These are phyloP conservation scores for Pseudocercospora macadamiae DNA, from an alignment of 2,329 filamentous ascomycete species.

Conservation along the genomic window DNA sequence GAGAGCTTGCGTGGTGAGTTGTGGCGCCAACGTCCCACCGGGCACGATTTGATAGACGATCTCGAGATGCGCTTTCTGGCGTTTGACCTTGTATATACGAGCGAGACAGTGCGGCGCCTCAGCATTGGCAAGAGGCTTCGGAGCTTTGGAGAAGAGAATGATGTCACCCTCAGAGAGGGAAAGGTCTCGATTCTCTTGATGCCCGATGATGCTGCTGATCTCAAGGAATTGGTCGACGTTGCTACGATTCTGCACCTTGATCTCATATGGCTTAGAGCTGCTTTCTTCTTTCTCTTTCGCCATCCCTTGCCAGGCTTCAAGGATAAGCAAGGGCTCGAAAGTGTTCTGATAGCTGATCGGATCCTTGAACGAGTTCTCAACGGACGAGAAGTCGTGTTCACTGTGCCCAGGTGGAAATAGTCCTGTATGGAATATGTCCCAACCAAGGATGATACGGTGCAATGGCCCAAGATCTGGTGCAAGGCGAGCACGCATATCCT, in stretches of 20 bases:
- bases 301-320: slow-evolving; percentile 95
- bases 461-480: slow-evolving; percentile 84
- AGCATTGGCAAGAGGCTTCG: slow-evolving; percentile 68
- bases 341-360: slow-evolving; percentile 81
- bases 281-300: slow-evolving; percentile 87
- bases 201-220: slow-evolving; percentile 79
- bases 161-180: slow-evolving; percentile 83
- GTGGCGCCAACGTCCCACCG: slow-evolving; percentile 30
- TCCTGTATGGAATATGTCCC: slow-evolving; percentile 91
- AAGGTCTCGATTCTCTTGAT: slow-evolving; percentile 70
- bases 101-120: slow-evolving; percentile 80
- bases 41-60: slow-evolving; percentile 83
- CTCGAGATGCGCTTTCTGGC: slow-evolving; percentile 80
- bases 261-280: slow-evolving; percentile 76
- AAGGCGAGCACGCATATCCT: slow-evolving; percentile 91
- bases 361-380: slow-evolving; percentile 76
- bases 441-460: slow-evolving; percentile 83
- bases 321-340: slow-evolving; percentile 85
- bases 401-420: slow-evolving; percentile 78
- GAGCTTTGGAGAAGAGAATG: slow-evolving; percentile 76
- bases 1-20: slow-evolving; percentile 68
- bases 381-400: slow-evolving; percentile 71
- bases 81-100: slow-evolving; percentile 75
- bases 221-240: slow-evolving; percentile 93
- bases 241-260: slow-evolving; percentile 84